phyloP scores from a whole-genome alignment of 257 asterid genomes.

The Dorcoceras hygrometricum region DNA sequence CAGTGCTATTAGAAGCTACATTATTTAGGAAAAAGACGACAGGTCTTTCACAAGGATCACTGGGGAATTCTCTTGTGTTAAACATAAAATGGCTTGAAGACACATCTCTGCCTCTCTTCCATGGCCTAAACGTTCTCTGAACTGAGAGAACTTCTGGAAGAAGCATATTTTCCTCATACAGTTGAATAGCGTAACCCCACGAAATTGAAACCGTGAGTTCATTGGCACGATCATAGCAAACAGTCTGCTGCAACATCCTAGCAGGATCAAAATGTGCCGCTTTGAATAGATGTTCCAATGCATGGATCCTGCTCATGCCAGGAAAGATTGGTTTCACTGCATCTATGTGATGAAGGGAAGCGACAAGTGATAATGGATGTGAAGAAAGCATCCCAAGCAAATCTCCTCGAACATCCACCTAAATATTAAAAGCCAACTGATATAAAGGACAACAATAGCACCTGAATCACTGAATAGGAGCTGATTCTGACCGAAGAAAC shows the following conservation, averaged over 20 bases:
- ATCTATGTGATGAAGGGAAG: conserved; percentile 85
- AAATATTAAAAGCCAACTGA: conserved; percentile 10
- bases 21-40: conserved; percentile 45
- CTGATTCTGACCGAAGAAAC: neutral
- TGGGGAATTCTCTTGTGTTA: conserved; percentile 49
- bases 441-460: conserved; percentile 8
- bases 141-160: conserved; percentile 58
- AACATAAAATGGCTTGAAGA: conserved; percentile 56
- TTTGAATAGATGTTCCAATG: conserved; percentile 57
- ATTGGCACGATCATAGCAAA: conserved; percentile 54
- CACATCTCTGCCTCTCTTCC: conserved; percentile 61
- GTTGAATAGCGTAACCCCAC: conserved; percentile 82
- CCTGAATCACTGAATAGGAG: neutral
- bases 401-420: conserved; percentile 84
- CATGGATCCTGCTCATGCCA: conserved; percentile 46
- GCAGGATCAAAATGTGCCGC: conserved; percentile 58
- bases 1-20: conserved; percentile 34
- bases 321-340: conserved; percentile 73
- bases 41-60: conserved; percentile 66
- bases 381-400: conserved; percentile 70
- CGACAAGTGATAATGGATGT: conserved; percentile 63
- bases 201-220: conserved; percentile 66
- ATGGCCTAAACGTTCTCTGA: conserved; percentile 71
- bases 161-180: conserved; percentile 54
- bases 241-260: conserved; percentile 74